Evolutionary conservation across 805 yeast species (phyloP).

Genomic region (Metschnikowia gelsemii): DNA sequence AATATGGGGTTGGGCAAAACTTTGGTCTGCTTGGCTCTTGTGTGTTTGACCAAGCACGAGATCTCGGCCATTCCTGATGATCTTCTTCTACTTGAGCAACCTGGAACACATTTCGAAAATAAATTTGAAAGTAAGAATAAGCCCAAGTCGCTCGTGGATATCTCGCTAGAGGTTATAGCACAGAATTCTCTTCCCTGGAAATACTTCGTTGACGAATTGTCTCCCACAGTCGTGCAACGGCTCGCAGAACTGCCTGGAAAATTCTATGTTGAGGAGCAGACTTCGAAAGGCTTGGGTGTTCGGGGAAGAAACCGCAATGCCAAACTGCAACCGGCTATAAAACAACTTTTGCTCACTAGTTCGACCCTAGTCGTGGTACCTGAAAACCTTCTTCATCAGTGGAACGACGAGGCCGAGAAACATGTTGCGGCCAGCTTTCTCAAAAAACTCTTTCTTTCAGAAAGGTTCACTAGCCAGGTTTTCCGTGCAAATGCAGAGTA

Average conservation of each 20-base stretch:
- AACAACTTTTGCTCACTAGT: slow-evolving; percentile 43
- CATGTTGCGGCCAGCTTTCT: slow-evolving; percentile 47
- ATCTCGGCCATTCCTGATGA: slow-evolving; percentile 45
- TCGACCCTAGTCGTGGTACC: slow-evolving; percentile 64
- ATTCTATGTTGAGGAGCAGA: slow-evolving; percentile 35
- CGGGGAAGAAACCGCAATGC: slow-evolving; percentile 16
- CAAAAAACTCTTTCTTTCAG: slow-evolving; percentile 32
- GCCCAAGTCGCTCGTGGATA: slow-evolving; percentile 27
- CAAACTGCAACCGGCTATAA: slow-evolving; percentile 13
- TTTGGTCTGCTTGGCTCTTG: slow-evolving; percentile 54
- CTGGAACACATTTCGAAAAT: no score
- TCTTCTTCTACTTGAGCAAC: slow-evolving; percentile 20
- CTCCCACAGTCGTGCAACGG: slow-evolving; percentile 38
- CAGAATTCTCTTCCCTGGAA: slow-evolving; percentile 60
- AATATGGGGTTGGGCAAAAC: slow-evolving; percentile 72
- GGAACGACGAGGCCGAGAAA: slow-evolving; percentile 58
- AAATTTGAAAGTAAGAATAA: neutral
- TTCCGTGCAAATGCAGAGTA: slow-evolving; percentile 19
- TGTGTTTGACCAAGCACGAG: slow-evolving; percentile 56
- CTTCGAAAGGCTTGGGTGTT: slow-evolving; percentile 20
- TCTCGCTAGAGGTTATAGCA: slow-evolving; percentile 45
- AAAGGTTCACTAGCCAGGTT: slow-evolving; percentile 28
- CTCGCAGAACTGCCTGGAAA: slow-evolving; percentile 44
- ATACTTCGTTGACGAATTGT: slow-evolving; percentile 42
- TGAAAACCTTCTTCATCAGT: slow-evolving; percentile 64